A percentile compares a stretch with the other conserved stretches of the same genome.
phyloP scores from a whole-genome alignment of 148 eudicot species.

The Rhododendron kiyosumense region DNA sequence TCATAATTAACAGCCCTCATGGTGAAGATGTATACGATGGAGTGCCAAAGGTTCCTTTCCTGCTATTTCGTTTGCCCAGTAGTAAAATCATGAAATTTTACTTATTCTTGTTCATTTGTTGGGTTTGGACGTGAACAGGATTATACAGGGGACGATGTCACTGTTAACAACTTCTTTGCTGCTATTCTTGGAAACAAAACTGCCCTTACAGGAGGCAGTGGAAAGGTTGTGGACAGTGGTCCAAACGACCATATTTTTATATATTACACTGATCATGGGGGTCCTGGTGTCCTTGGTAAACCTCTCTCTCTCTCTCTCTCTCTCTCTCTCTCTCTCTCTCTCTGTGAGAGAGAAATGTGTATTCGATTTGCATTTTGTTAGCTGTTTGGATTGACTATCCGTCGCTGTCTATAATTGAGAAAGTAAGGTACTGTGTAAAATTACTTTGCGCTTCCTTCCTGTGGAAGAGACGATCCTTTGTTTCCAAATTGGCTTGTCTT shows the following conservation, averaged over 20 bases:
- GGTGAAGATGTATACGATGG: slow-evolving; percentile 75
- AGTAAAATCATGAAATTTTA: background rate
- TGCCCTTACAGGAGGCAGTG: slow-evolving; percentile 74
- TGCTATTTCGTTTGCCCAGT: background rate
- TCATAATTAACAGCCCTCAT: slow-evolving; percentile 61
- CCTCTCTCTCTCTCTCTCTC: background rate
- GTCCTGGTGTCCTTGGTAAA: slow-evolving; percentile 79
- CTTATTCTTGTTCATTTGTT: background rate
- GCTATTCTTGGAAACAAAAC: slow-evolving; percentile 72
- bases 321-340: background rate
- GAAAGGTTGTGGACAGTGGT: slow-evolving; percentile 81
- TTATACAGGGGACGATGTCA: slow-evolving; percentile 61
- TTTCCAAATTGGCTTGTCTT: background rate
- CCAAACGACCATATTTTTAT: slow-evolving; percentile 79
- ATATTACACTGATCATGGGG: slow-evolving; percentile 79
- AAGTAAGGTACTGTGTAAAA: background rate
- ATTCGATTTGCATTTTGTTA: background rate
- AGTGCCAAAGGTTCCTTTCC: slow-evolving; percentile 67
- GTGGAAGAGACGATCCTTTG: background rate
- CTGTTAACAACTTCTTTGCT: slow-evolving; percentile 55
- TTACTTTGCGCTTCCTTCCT: background rate
- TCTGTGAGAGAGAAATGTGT: background rate
- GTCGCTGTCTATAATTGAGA: background rate
- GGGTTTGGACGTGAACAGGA: slow-evolving; percentile 41
- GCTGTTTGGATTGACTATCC: background rate